Conservation (phyloP, 2,329 filamentous ascomycete genomes). For the Chaetomium globosum region DNA sequence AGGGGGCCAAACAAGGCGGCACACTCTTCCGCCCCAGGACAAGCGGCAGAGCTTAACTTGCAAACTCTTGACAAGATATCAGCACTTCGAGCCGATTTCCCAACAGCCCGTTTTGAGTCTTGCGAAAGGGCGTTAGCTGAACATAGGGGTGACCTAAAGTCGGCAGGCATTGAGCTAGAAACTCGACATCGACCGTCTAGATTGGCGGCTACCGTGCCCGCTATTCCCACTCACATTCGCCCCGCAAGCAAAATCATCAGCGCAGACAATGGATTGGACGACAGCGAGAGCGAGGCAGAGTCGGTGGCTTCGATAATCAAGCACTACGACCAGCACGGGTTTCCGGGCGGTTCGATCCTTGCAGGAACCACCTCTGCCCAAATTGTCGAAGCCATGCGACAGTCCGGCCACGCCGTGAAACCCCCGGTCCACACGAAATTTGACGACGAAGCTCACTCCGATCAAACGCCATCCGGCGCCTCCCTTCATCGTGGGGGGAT, state of each 20-base stretch:
- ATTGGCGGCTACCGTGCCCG: conserved; percentile 18
- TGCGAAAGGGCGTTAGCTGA: conserved; percentile 45
- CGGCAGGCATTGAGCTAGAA: conserved; percentile 42
- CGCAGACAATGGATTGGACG: conserved; percentile 34
- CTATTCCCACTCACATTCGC: background rate
- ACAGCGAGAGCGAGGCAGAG: conserved; percentile 40
- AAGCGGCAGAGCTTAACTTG: conserved; percentile 25
- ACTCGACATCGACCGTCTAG: conserved; percentile 8
- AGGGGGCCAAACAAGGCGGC: background rate
- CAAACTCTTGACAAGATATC: conserved; percentile 42
- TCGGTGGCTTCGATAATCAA: conserved; percentile 39
- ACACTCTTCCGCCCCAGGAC: background rate
- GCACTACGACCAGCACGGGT: conserved; percentile 45
- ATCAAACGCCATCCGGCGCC: background rate
- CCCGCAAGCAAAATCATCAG: conserved; percentile 12
- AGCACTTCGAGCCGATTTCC: conserved; percentile 50
- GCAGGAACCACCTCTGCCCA: conserved; percentile 43
- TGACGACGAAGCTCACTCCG: conserved; percentile 26
- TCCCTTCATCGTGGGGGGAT: background rate
- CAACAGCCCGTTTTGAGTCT: conserved; percentile 42
- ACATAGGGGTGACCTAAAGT: conserved; percentile 43
- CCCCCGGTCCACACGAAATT: conserved; percentile 37
- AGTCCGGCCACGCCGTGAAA: conserved; percentile 38
- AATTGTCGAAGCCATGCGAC: conserved; percentile 43
- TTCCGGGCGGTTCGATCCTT: conserved; percentile 47